These are phyloP conservation scores for Saccharomycopsis fermentans DNA, from an alignment of 805 yeast genomes.

Conservation along the genomic window DNA sequence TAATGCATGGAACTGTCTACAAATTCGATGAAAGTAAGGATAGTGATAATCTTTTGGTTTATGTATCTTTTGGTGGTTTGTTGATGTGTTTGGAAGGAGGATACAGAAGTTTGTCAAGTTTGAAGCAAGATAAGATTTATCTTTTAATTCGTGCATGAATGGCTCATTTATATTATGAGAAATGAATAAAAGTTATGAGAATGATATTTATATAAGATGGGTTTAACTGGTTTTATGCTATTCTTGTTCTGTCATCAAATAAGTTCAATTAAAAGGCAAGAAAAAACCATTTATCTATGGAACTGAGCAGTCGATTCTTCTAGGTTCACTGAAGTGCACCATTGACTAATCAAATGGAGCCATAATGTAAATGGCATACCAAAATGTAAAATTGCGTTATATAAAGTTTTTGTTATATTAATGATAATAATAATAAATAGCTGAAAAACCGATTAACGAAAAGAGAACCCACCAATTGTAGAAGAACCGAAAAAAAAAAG, in stretches of 20 bases:
- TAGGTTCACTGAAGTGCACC: no score
- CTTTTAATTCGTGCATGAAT: constrained; percentile 56
- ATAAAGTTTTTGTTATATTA: no score
- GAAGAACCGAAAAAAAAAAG: not conserved
- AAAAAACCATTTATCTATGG: no score
- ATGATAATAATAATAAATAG: no score
- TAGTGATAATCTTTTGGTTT: constrained; percentile 66
- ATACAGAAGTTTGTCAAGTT: constrained; percentile 74
- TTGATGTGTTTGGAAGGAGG: constrained; percentile 91
- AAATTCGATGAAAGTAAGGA: constrained; percentile 75
- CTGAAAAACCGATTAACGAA: not conserved
- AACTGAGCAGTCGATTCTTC: no score
- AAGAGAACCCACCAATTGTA: not conserved
- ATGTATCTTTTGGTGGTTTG: constrained; percentile 92
- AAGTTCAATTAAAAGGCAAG: no score
- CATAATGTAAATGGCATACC: no score
- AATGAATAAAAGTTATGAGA: not conserved
- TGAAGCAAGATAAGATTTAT: constrained; percentile 92
- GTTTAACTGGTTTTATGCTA: not conserved
- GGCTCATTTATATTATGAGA: not conserved
- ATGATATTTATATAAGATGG: not conserved
- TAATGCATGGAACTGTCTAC: constrained; percentile 96
- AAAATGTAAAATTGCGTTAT: no score
- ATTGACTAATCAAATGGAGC: no score
- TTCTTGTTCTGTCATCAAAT: not conserved